These are phyloP conservation scores for Mycosphaerelloides madeirae DNA, from an alignment of 2,329 filamentous ascomycete genomes.

Conservation along the genomic window DNA sequence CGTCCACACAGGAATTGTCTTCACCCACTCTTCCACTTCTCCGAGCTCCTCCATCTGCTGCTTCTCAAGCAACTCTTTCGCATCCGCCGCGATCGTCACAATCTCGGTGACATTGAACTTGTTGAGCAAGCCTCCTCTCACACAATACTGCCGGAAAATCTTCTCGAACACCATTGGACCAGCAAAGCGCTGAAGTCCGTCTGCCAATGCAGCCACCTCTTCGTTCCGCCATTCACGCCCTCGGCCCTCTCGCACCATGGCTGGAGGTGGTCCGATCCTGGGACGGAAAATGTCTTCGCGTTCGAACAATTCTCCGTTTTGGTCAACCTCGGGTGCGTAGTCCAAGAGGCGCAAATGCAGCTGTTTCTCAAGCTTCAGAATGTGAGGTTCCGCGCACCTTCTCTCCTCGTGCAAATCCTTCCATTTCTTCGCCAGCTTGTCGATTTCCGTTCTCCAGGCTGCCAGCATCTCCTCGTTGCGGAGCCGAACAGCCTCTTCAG, in stretches of 20 bases:
- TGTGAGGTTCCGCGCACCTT: background rate
- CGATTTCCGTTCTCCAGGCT: background rate
- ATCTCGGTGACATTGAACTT: constrained; percentile 32
- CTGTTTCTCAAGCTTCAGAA: constrained; percentile 9
- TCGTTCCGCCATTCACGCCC: constrained; percentile 29
- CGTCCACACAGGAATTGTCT: constrained; percentile 23
- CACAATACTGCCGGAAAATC: constrained; percentile 25
- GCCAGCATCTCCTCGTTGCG: constrained; percentile 1
- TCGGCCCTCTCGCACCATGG: constrained; percentile 15
- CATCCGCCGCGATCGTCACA: constrained; percentile 23
- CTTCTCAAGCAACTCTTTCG: constrained; percentile 15
- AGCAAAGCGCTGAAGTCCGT: constrained; percentile 21
- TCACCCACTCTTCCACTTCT: constrained; percentile 24
- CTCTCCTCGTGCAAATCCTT: constrained; percentile 1
- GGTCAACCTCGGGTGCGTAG: constrained; percentile 28
- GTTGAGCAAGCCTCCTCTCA: constrained; percentile 14
- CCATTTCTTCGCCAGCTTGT: constrained; percentile 1
- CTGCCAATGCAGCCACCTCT: constrained; percentile 29
- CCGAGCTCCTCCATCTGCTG: constrained; percentile 7
- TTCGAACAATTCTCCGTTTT: constrained; percentile 38
- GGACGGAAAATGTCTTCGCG: constrained; percentile 34
- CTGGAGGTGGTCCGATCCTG: constrained; percentile 27
- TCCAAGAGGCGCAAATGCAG: constrained; percentile 19
- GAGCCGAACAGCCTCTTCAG: constrained; percentile 1
- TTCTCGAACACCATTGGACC: constrained; percentile 24